Percentiles rank a stretch among this genome's conserved stretches.
phyloP scores from a whole-genome alignment of 352 stramenopile species.

The Phytophthora europaea region DNA sequence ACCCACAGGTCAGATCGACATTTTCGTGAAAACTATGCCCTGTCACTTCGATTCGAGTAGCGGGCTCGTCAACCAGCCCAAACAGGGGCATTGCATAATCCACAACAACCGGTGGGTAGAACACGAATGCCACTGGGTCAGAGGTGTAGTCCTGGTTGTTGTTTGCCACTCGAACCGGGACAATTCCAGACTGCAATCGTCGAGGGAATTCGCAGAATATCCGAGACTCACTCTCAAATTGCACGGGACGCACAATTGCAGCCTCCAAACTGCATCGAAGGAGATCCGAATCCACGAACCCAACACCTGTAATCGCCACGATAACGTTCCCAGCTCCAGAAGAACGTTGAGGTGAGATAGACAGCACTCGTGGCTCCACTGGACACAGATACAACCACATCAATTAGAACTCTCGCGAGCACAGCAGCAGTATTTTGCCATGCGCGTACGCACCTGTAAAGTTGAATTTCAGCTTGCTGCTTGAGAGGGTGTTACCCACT shows the following conservation, averaged over 20 bases:
- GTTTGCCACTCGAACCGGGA: conserved; percentile 41
- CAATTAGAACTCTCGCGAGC: background rate
- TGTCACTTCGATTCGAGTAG: conserved; percentile 28
- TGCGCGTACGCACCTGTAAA: conserved; percentile 32
- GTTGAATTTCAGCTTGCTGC: conserved; percentile 32
- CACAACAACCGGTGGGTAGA: conserved; percentile 24
- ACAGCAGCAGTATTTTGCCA: background rate
- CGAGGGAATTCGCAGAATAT: conserved; percentile 38
- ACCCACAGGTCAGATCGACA: conserved; percentile 30
- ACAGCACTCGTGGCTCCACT: conserved; percentile 41
- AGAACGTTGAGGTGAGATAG: conserved; percentile 29
- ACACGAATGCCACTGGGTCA: conserved; percentile 20
- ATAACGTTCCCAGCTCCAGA: conserved; percentile 17
- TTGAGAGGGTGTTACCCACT: conserved; percentile 21
- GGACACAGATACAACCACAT: conserved; percentile 2
- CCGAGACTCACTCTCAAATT: conserved; percentile 26
- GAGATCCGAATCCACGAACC: conserved; percentile 39
- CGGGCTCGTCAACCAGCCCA: conserved; percentile 19
- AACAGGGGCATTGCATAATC: conserved; percentile 33
- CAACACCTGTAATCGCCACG: conserved; percentile 32
- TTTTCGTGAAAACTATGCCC: conserved; percentile 42
- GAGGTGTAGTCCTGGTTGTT: conserved; percentile 55
- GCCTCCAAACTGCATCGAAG: conserved; percentile 41
- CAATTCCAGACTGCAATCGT: conserved; percentile 18
- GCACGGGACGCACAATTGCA: conserved; percentile 6